Evolutionary conservation across 2,329 filamentous ascomycete genomes (phyloP).

Genomic region (Scortechinia acanthostroma): DNA sequence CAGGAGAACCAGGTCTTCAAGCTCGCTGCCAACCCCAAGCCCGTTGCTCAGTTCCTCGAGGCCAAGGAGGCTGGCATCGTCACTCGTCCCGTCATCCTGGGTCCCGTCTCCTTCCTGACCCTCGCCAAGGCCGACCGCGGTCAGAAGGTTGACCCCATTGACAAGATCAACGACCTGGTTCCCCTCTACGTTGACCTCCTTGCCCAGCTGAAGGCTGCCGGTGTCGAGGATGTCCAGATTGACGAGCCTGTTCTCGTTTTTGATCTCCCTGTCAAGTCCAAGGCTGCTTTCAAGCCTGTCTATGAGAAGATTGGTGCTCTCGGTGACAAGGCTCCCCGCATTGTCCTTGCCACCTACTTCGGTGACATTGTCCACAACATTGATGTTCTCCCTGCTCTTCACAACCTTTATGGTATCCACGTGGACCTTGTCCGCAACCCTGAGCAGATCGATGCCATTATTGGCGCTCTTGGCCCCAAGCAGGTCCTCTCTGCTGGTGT

Average conservation of each 20-base stretch:
- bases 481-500: conserved; percentile 92
- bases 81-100: conserved; percentile 90
- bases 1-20: conserved; percentile 96
- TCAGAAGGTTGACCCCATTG: conserved; percentile 82
- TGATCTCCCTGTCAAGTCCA: conserved; percentile 81
- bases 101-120: conserved; percentile 93
- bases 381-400: conserved; percentile 63
- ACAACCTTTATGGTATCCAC: conserved; percentile 78
- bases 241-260: conserved; percentile 96
- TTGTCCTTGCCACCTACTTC: conserved; percentile 95
- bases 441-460: conserved; percentile 85
- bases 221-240: conserved; percentile 94
- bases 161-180: conserved; percentile 84
- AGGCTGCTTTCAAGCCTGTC: conserved; percentile 94
- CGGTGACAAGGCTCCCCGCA: conserved; percentile 74
- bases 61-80: conserved; percentile 91
- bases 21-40: conserved; percentile 81
- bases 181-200: conserved; percentile 93
- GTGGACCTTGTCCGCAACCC: conserved; percentile 96
- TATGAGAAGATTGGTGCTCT: conserved; percentile 81
- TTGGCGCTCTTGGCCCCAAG: conserved; percentile 75
- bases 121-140: conserved; percentile 97
- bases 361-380: conserved; percentile 99
- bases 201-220: conserved; percentile 86
- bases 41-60: conserved; percentile 87